Conservation (phyloP, 768 basidiomycete species). For the Sistotremastrum suecicum region DNA sequence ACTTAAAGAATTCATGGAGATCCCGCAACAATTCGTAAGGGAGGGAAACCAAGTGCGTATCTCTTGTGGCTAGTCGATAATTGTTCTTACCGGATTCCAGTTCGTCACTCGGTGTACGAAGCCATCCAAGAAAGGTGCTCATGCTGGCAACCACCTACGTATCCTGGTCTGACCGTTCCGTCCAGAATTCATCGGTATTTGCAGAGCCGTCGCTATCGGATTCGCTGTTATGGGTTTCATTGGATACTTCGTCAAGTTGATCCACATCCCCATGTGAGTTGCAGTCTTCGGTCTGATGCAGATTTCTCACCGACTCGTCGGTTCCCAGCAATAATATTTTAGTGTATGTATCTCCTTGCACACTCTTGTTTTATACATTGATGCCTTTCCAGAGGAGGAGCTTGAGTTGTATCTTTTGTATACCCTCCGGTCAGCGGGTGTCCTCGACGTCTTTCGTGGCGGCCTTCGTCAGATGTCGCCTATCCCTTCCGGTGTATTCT, state of each 20-base stretch:
- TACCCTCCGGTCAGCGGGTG: too few relatives aligned
- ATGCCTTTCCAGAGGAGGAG: slow-evolving; percentile 47
- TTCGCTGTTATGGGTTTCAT: slow-evolving; percentile 99
- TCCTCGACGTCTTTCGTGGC: too few relatives aligned
- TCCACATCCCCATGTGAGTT: slow-evolving; percentile 95
- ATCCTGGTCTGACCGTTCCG: not conserved
- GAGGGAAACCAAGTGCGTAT: slow-evolving; percentile 81
- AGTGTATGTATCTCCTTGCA: slow-evolving; percentile 51
- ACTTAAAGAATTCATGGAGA: slow-evolving; percentile 77
- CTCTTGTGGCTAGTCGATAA: slow-evolving; percentile 5
- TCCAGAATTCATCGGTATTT: slow-evolving; percentile 88
- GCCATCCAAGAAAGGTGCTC: slow-evolving; percentile 83
- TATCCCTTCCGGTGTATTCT: too few relatives aligned
- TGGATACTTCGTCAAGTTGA: slow-evolving; percentile 96
- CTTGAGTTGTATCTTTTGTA: slow-evolving; percentile 27
- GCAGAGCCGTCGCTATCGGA: slow-evolving; percentile 90
- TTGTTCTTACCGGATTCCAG: slow-evolving; percentile 26
- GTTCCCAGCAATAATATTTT: slow-evolving; percentile 81
- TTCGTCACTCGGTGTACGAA: slow-evolving; percentile 97
- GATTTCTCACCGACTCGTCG: slow-evolving; percentile 7
- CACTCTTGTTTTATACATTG: slow-evolving; percentile 13
- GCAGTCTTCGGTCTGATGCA: not conserved
- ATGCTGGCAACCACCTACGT: not conserved
- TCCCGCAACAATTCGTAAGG: slow-evolving; percentile 82
- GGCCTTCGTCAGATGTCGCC: too few relatives aligned